phyloP scores from a whole-genome alignment of 805 yeast genomes.

The Candida ulmi region DNA sequence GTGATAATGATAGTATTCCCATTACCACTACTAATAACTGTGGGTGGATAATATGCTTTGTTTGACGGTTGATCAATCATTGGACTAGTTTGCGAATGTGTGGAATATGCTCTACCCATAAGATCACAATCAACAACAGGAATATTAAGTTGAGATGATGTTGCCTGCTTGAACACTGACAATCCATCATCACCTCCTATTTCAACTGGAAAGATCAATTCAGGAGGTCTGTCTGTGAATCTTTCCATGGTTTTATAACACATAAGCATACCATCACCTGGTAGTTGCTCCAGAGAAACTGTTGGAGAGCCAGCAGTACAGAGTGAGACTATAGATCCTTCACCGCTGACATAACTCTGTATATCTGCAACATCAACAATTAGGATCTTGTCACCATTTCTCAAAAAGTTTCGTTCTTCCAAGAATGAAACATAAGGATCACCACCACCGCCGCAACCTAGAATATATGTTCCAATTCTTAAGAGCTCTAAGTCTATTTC shows the following conservation, averaged over 20 bases:
- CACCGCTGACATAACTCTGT: conserved; percentile 5
- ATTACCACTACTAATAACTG: conserved; percentile 34
- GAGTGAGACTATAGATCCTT: conserved; percentile 28
- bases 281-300: conserved; percentile 25
- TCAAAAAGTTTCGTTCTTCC: conserved; percentile 27
- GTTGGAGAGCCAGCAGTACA: conserved; percentile 23
- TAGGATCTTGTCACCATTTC: conserved; percentile 28
- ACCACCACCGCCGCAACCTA: conserved; percentile 51
- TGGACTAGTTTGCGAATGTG: conserved; percentile 32
- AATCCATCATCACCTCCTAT: conserved; percentile 42
- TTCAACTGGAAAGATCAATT: conserved; percentile 33
- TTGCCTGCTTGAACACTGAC: conserved; percentile 19
- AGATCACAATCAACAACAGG: conserved; percentile 36
- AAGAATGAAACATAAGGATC: conserved; percentile 37
- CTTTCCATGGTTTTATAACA: conserved; percentile 25
- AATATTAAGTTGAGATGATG: conserved; percentile 17
- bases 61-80: conserved; percentile 16
- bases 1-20: conserved; percentile 33
- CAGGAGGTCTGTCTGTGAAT: conserved; percentile 25
- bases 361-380: conserved; percentile 27
- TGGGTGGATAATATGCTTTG: conserved; percentile 21
- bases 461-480: conserved; percentile 39
- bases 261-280: conserved; percentile 27
- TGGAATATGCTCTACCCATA: conserved; percentile 47
- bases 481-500: conserved; percentile 34